These are phyloP conservation scores for Ustilago shanxiensis DNA, from an alignment of 1,284 basidiomycete species.

Conservation along the genomic window DNA sequence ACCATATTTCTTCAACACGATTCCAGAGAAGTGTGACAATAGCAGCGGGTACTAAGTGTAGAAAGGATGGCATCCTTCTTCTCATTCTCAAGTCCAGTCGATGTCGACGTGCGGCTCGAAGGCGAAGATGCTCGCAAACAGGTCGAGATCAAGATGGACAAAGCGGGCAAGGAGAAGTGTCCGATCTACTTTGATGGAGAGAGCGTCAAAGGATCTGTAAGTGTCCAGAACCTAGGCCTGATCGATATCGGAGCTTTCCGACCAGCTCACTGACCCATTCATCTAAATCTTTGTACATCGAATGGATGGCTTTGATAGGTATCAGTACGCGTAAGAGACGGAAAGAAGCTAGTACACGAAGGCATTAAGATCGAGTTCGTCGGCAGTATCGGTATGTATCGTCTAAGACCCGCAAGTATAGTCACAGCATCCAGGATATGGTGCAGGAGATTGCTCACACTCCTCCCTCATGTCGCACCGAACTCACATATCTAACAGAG, in stretches of 20 bases:
- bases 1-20: not conserved
- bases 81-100: conserved; percentile 85
- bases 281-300: not conserved
- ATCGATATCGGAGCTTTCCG: no score
- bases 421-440: no score
- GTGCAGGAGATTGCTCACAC: no score
- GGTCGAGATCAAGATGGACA: conserved; percentile 76
- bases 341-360: conserved; percentile 94
- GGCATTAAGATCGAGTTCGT: conserved; percentile 98
- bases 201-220: conserved; percentile 84
- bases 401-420: no score
- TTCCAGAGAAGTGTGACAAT: not conserved
- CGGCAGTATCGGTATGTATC: conserved; percentile 86
- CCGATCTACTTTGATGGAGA: conserved; percentile 98
- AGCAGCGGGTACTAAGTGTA: not conserved
- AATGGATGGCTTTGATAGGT: conserved; percentile 75
- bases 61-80: conserved; percentile 85
- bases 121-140: conserved; percentile 85
- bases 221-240: conserved; percentile 58
- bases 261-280: not conserved
- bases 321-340: conserved; percentile 88
- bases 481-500: conserved; percentile 74
- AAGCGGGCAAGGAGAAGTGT: conserved; percentile 83
- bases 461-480: not conserved
- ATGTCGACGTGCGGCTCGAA: conserved; percentile 88